A percentile compares a stretch with the other conserved stretches of the same genome.
phyloP scores from a whole-genome alignment of 352 stramenopile species.

The Pythium sukuiense region DNA sequence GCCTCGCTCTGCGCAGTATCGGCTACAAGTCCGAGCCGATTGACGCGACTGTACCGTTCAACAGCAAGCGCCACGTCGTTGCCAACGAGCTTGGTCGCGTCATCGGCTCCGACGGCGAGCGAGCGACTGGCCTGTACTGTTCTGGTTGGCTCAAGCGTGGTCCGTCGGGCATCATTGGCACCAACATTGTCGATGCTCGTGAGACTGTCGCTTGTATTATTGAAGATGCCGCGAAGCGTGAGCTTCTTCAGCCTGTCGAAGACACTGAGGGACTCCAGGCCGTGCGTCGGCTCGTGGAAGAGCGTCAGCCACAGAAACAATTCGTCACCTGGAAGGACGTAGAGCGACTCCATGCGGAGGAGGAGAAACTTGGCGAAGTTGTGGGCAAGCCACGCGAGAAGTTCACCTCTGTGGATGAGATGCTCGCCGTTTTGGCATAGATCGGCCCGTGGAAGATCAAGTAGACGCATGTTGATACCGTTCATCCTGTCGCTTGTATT shows the following conservation, averaged over 20 bases:
- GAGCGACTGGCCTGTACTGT: constrained; percentile 91
- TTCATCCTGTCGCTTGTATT: neutral
- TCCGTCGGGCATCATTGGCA: constrained; percentile 97
- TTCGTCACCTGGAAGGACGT: constrained; percentile 75
- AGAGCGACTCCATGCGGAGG: constrained; percentile 55
- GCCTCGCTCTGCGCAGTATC: constrained; percentile 81
- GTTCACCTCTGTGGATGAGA: constrained; percentile 73
- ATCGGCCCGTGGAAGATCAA: neutral
- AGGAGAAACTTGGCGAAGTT: constrained; percentile 53
- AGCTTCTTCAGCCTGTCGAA: constrained; percentile 37
- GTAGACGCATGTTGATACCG: neutral
- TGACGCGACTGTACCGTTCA: constrained; percentile 73
- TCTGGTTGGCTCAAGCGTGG: constrained; percentile 98
- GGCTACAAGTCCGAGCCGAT: constrained; percentile 92
- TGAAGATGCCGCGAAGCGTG: constrained; percentile 73
- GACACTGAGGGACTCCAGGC: constrained; percentile 34
- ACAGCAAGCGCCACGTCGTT: constrained; percentile 65
- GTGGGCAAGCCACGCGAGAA: constrained; percentile 81
- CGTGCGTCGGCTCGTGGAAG: constrained; percentile 48
- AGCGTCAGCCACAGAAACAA: constrained; percentile 55
- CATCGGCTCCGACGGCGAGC: constrained; percentile 32
- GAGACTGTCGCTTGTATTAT: constrained; percentile 95
- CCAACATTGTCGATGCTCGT: constrained; percentile 97
- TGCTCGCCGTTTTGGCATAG: constrained; percentile 46
- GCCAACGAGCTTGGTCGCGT: constrained; percentile 60